Percentiles rank a stretch among this genome's conserved stretches.
Evolutionary conservation across 129 eudicot species (phyloP).

Genomic region (Arctium minus): DNA sequence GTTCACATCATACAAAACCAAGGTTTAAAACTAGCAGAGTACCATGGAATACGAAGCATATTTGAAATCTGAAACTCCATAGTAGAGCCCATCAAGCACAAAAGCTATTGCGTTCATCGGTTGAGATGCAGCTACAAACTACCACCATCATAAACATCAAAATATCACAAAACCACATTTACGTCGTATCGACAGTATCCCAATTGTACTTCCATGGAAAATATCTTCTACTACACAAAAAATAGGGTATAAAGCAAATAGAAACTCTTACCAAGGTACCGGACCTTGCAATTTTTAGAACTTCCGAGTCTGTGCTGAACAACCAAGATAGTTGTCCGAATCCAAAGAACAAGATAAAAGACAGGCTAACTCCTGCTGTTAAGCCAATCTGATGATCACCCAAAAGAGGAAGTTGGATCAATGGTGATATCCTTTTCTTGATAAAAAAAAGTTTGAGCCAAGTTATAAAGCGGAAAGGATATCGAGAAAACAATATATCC

Average conservation of each 20-base stretch:
- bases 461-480: conserved; percentile 1
- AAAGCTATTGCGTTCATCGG: conserved; percentile 92
- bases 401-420: conserved; percentile 1
- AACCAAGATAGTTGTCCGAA: conserved; percentile 64
- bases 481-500: conserved; percentile 1
- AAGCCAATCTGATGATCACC: conserved; percentile 59
- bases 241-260: background rate
- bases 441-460: background rate
- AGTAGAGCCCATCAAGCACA: conserved; percentile 94
- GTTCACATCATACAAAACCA: background rate
- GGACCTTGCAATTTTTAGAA: conserved; percentile 63
- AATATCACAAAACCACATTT: background rate
- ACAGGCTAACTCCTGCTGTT: conserved; percentile 59
- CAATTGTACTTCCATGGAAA: background rate
- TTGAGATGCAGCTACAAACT: conserved; percentile 97
- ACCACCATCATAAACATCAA: background rate
- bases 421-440: background rate
- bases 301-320: conserved; percentile 70
- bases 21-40: background rate
- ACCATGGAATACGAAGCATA: conserved; percentile 95
- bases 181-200: background rate
- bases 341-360: conserved; percentile 53
- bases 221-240: background rate
- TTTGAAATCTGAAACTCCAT: conserved; percentile 87
- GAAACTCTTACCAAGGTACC: conserved; percentile 72